A percentile compares a stretch with the other conserved stretches of the same genome.
Evolutionary conservation across 208 protist species (phyloP).

Genomic region (Wallacemonas collosoma): DNA sequence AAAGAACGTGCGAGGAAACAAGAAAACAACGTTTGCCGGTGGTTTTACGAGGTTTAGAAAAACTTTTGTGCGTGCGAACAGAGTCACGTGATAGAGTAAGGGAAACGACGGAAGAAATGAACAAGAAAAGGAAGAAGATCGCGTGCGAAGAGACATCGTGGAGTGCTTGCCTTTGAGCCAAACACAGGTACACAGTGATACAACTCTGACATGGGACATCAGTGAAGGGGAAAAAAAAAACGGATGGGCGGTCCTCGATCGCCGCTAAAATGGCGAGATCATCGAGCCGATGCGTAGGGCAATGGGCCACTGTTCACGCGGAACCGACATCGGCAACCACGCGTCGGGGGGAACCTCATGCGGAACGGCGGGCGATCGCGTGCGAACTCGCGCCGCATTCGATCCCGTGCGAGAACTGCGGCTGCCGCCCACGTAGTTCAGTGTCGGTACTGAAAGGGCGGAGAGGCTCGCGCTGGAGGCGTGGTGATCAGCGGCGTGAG

Average conservation of each 20-base stretch:
- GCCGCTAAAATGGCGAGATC: slow-evolving; percentile 55
- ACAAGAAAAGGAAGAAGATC: too few relatives aligned
- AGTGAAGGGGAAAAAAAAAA: not conserved
- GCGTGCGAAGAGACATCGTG: too few relatives aligned
- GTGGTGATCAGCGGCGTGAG: not conserved
- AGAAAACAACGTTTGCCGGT: too few relatives aligned
- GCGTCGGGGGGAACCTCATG: slow-evolving; percentile 43
- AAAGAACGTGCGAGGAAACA: not conserved
- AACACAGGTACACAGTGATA: too few relatives aligned
- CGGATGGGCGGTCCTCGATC: not conserved
- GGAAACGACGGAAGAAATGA: too few relatives aligned
- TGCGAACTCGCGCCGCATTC: not conserved
- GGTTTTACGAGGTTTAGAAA: too few relatives aligned
- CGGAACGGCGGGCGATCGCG: slow-evolving; percentile 3
- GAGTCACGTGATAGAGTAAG: too few relatives aligned
- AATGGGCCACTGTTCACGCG: slow-evolving; percentile 45
- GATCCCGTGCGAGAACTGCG: not conserved
- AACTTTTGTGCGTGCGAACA: too few relatives aligned
- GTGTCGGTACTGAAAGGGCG: not conserved
- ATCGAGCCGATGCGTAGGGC: slow-evolving; percentile 44
- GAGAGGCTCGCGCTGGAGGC: slow-evolving; percentile 13
- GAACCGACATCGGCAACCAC: slow-evolving; percentile 54
- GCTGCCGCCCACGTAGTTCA: not conserved
- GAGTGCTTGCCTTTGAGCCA: too few relatives aligned
- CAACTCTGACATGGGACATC: too few relatives aligned